These are phyloP conservation scores for Clavulina sp. DNA, from an alignment of 768 basidiomycete species.

Conservation along the genomic window DNA sequence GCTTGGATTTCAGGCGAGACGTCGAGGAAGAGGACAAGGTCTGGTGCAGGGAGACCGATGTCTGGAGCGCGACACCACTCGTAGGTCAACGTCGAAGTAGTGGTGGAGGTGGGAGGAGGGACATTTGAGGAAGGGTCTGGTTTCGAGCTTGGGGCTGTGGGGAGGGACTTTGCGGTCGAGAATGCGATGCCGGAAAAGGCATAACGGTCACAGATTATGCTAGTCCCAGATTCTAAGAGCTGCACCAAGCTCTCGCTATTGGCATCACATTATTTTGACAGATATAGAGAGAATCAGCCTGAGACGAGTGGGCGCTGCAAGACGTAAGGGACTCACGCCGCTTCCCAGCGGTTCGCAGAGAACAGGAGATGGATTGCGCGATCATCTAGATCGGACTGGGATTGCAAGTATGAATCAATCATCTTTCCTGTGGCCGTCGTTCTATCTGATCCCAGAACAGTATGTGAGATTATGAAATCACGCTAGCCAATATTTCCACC, in stretches of 20 bases:
- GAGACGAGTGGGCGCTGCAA: not conserved
- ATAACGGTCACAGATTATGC: constrained; percentile 81
- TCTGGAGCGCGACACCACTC: constrained; percentile 82
- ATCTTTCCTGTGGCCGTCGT: constrained; percentile 80
- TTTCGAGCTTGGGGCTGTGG: constrained; percentile 35
- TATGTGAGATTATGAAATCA: not conserved
- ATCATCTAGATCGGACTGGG: constrained; percentile 76
- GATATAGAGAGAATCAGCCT: not conserved
- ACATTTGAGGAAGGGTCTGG: constrained; percentile 13
- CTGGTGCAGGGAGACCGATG: constrained; percentile 72
- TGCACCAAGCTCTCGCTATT: constrained; percentile 41
- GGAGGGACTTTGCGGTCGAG: constrained; percentile 23
- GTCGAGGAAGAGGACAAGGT: constrained; percentile 75
- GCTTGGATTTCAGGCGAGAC: constrained; percentile 53
- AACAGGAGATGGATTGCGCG: constrained; percentile 85
- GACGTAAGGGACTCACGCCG: constrained; percentile 36
- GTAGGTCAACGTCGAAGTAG: constrained; percentile 34
- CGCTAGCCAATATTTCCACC: not conserved
- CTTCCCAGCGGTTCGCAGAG: constrained; percentile 94
- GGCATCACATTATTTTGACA: not conserved
- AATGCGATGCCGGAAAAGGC: constrained; percentile 95
- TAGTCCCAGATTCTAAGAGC: constrained; percentile 42
- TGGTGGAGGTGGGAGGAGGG: not conserved
- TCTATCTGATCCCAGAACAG: constrained; percentile 39
- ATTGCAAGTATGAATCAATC: constrained; percentile 83